Evolutionary conservation across 345 rosid species (phyloP).

Genomic region (Mallotus nudiflorus): DNA sequence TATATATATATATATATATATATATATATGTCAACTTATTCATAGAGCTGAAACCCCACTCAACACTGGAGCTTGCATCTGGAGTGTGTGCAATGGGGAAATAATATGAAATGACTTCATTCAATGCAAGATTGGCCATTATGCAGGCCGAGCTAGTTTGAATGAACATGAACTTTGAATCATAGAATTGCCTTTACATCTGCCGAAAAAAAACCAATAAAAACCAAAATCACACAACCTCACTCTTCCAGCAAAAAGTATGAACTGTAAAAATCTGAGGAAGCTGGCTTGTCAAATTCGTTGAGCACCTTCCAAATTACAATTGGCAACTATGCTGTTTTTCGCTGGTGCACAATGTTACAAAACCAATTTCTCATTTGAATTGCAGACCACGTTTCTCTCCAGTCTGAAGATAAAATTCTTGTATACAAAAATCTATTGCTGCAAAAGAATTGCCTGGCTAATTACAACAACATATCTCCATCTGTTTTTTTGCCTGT

Average conservation of each 20-base stretch:
- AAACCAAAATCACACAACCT: no score
- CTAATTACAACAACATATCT: constrained; percentile 21
- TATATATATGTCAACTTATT: no score
- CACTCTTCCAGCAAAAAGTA: no score
- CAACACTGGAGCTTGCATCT: no score
- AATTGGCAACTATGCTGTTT: background rate
- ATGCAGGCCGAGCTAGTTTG: no score
- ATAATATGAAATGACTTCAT: no score
- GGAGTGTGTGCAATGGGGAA: no score
- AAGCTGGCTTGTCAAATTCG: background rate
- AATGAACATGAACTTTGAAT: no score
- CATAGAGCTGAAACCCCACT: no score
- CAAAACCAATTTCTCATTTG: constrained; percentile 7
- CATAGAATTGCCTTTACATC: background rate
- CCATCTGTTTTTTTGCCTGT: background rate
- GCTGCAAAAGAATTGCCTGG: background rate
- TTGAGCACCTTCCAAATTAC: background rate
- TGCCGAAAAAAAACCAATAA: no score
- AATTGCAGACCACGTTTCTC: background rate
- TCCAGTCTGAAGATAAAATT: background rate
- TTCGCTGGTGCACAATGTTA: background rate
- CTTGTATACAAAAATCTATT: constrained; percentile 18
- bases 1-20: no score
- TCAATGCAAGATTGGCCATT: no score
- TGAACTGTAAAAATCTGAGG: background rate